A percentile compares a stretch with the other conserved stretches of the same genome.
Conservation (phyloP, 192 early-diverging fungal genomes). For the Rhizoclosmatium sp. region DNA sequence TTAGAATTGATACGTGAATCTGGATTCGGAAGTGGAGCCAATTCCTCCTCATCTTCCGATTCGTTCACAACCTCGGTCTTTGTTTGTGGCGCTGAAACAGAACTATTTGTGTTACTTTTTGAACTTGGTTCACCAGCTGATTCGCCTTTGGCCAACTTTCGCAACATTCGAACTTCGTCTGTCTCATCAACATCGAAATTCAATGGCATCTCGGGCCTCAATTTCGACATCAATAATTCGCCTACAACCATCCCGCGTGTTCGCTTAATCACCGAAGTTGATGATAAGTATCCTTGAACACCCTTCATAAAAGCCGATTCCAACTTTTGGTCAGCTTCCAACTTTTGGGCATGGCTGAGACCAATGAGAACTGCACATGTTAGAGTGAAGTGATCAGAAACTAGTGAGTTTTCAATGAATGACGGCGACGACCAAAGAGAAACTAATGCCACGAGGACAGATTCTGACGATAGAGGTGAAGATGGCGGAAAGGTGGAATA, state of each 20-base stretch:
- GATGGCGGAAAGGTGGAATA: not conserved
- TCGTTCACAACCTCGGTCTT: not conserved
- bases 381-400: not conserved
- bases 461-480: not conserved
- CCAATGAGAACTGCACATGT: constrained; percentile 8
- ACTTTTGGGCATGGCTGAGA: not conserved
- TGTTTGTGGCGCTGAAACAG: not conserved
- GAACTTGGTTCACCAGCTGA: not conserved
- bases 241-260: constrained; percentile 25
- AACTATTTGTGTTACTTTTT: not conserved
- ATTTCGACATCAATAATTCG: constrained; percentile 6
- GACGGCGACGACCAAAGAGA: constrained; percentile 20
- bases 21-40: constrained; percentile 9
- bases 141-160: not conserved
- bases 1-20: constrained; percentile 6
- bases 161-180: not conserved
- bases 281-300: constrained; percentile 9
- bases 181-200: constrained; percentile 17
- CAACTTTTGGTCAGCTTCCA: constrained; percentile 1
- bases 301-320: constrained; percentile 14
- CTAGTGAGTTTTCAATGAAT: not conserved
- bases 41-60: constrained; percentile 4
- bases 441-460: not conserved
- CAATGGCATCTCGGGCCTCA: constrained; percentile 9
- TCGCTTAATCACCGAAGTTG: constrained; percentile 9